Base-by-base conservation (phyloP, 75 land plant species). In the Cunninghamia lanceolata region DNA sequence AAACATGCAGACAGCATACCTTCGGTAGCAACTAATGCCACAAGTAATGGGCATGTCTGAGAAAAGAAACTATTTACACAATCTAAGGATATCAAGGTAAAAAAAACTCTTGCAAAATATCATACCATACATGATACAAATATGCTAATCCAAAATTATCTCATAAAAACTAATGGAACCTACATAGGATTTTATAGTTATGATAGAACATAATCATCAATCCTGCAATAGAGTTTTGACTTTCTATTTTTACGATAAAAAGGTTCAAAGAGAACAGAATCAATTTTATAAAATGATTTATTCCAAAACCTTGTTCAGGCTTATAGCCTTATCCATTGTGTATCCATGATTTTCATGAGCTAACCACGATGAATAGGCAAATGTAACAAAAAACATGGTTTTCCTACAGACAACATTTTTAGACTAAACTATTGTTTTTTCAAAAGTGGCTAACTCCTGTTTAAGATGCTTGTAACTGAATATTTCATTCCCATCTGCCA, bases 231-330 rank as follows among this genome's bases (percentile, higher is more conserved):
- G 25, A 66, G 15, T 13, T 52, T 52, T 4, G 0, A n/a, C 0
- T 25, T 21, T 25, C 30, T 21, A 25, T 2, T 28, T 66, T 66
- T 28, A 25, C 10, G 15, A 28, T 66, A 66, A 66, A 25, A 3
- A 25, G 15, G 10, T 10, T 2, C 75, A 32, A 32, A 9, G 36
- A 71, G 15, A 10, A 36, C 45, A 25, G 32, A 79, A 25, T 43
- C 30, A 25, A 28, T 9, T 43, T 42, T 43, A 25, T 17, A 28
- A 8, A 7, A 79, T 79, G 19, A 43, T 79, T 43, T 77, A 39
- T 39, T 79, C 9, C 82, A 4, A 43, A 79, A 42, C 34, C 42
- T 40, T 78, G 45, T 78, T 78, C 81, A 78, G 46, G 81, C 81
- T 40, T 3, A 5, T 2, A 43, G 82, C 30, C 47, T 43, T 79